A percentile compares a stretch with the other conserved stretches of the same genome.
Conservation (phyloP, 441 rosid genomes). For the Metrosideros polymorpha region DNA sequence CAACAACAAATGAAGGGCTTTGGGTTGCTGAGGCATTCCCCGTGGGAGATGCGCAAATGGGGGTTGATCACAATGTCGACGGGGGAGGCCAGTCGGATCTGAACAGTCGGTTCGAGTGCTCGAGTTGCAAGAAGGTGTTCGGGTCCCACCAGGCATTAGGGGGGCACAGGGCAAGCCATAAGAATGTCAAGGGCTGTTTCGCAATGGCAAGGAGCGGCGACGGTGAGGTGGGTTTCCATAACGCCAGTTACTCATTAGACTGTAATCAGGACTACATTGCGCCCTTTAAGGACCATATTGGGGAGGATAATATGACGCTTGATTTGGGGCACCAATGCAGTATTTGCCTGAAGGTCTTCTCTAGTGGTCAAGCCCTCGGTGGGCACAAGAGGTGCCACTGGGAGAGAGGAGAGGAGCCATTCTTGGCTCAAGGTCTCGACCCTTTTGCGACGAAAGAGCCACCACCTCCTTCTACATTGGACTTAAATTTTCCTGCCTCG, state of each 20-base stretch:
- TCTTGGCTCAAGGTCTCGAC: slow-evolving; percentile 10
- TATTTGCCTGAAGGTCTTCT: slow-evolving; percentile 55
- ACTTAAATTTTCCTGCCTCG: slow-evolving; percentile 66
- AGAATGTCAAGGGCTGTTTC: slow-evolving; percentile 12
- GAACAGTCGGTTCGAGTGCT: slow-evolving; percentile 45
- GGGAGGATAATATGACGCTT: not conserved
- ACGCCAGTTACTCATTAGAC: not conserved
- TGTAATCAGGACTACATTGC: not conserved
- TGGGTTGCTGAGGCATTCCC: not conserved
- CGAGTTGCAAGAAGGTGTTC: slow-evolving; percentile 11
- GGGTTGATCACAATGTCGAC: not conserved
- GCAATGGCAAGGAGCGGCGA: slow-evolving; percentile 36
- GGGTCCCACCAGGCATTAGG: slow-evolving; percentile 12
- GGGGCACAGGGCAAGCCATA: slow-evolving; percentile 14
- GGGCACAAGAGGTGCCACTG: slow-evolving; percentile 92
- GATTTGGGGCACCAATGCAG: slow-evolving; percentile 40
- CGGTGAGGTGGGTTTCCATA: slow-evolving; percentile 16
- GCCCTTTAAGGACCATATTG: not conserved
- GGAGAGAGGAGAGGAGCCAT: slow-evolving; percentile 45
- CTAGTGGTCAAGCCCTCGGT: slow-evolving; percentile 79
- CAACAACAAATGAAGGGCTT: not conserved
- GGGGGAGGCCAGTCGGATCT: not conserved
- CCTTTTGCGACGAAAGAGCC: not conserved
- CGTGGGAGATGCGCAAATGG: not conserved
- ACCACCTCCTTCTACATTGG: slow-evolving; percentile 17